Evolutionary conservation across 768 basidiomycete genomes (phyloP), one percentile per base, ranked within the genome.

Genomic region (Trametes coccinea): DNA sequence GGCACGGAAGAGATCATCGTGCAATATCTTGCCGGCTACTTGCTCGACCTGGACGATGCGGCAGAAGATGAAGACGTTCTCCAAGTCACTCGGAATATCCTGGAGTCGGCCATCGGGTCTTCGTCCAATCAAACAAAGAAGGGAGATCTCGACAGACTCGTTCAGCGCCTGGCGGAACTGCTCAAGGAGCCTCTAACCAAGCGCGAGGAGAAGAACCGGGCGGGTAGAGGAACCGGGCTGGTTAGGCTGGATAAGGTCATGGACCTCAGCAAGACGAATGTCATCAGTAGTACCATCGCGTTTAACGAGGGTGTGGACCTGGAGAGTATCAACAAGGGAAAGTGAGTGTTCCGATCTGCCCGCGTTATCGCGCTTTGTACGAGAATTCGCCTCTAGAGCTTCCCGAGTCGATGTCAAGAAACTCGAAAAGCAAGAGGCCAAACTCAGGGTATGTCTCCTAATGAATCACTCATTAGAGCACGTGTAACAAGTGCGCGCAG

Each of bases 351-450:
- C 11, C 22, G 31, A 31, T n/a, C 31, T 10, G 30, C 13, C 14
- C 3, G 27, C 22, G 5, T 6, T 6, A 22, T 22, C 34, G 6
- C 34, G 11, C 39, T 39, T 27, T 56, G 48, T 41, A 50, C 41
- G 9, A 33, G 44, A 9, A 11, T 34, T 13, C 0, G 14, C 14
- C 4, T 46, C 2, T 64, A 92, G 94, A 76, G 92, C 90, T 37
- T 93, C 92, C 40, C 87, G 90, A 31, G 94, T 97, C 49, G 94
- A 97, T 77, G 84, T 97, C 62, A 96, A 95, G 76, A 95, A 95
- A 70, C 84, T 97, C 8, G 94, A 96, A 77, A 96, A 97, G 75
- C 92, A 94, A 68, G 97, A 99, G 75, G 93, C 94, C 1, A 99
- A 99, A 74, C 85, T 98, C 67, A 89, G 88, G 80, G 92, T 89